Percentiles rank a stretch among this genome's conserved stretches.
phyloP scores from a whole-genome alignment of 805 yeast genomes.

The Cyberlindnera euphorbiiphila region DNA sequence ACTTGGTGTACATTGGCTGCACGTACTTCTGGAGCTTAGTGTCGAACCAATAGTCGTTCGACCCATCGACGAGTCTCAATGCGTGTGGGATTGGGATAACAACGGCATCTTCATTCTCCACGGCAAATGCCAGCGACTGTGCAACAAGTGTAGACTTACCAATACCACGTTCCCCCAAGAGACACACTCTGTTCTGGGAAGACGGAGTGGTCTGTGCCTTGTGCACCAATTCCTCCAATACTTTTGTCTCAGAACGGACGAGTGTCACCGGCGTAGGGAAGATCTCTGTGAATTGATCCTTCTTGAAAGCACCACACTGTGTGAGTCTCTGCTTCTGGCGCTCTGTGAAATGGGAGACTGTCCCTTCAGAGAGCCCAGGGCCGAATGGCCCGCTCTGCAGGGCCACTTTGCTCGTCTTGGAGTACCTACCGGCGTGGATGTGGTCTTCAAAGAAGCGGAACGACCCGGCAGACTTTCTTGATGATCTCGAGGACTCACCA shows the following conservation, averaged over 20 bases:
- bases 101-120: slow-evolving; percentile 37
- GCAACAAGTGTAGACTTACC: slow-evolving; percentile 76
- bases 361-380: slow-evolving; percentile 18
- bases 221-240: slow-evolving; percentile 37
- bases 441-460: slow-evolving; percentile 21
- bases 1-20: slow-evolving; percentile 75
- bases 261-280: slow-evolving; percentile 58
- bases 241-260: slow-evolving; percentile 45
- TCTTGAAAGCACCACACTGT: slow-evolving; percentile 60
- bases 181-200: slow-evolving; percentile 45
- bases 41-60: slow-evolving; percentile 62
- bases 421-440: slow-evolving; percentile 27
- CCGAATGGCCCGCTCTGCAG: background rate
- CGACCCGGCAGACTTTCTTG: slow-evolving; percentile 22
- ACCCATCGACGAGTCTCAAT: slow-evolving; percentile 62
- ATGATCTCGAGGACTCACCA: slow-evolving; percentile 9
- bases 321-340: slow-evolving; percentile 40
- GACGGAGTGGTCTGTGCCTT: slow-evolving; percentile 30
- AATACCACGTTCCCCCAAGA: slow-evolving; percentile 70
- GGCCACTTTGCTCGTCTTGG: slow-evolving; percentile 16
- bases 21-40: slow-evolving; percentile 46
- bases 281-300: slow-evolving; percentile 64
- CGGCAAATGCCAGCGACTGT: slow-evolving; percentile 62
- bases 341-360: slow-evolving; percentile 38
- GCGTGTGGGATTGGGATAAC: slow-evolving; percentile 65